Percentiles rank a stretch among this genome's conserved stretches.
Evolutionary conservation across 1,284 basidiomycete genomes (phyloP).

Genomic region (Leccinum angustisporum): DNA sequence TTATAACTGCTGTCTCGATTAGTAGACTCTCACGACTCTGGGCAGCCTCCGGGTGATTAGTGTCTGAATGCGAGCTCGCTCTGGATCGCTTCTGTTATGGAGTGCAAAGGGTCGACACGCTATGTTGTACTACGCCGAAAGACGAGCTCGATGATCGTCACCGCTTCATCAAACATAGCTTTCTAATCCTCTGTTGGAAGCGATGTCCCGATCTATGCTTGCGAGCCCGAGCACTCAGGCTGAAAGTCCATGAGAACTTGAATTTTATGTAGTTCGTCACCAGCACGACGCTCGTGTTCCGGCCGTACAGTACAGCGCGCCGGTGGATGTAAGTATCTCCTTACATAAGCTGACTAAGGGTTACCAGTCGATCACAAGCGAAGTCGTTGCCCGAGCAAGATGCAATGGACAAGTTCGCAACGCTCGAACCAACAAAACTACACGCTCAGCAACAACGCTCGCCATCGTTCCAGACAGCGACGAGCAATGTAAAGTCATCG

Average conservation of each 20-base stretch:
- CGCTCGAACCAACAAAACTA: conserved; percentile 75
- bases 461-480: conserved; percentile 5
- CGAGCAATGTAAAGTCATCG: conserved; percentile 14
- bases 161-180: neutral
- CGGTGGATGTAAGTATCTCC: too few relatives aligned
- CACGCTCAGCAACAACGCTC: conserved; percentile 35
- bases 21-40: too few relatives aligned
- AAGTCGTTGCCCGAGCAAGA: conserved; percentile 10
- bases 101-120: neutral
- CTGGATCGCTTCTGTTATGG: too few relatives aligned
- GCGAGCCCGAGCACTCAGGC: neutral
- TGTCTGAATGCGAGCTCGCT: too few relatives aligned
- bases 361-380: conserved; percentile 1
- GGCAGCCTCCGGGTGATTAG: too few relatives aligned
- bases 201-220: neutral
- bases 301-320: too few relatives aligned
- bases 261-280: neutral
- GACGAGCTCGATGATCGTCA: neutral
- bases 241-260: neutral
- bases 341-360: conserved; percentile 11
- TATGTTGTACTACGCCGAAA: neutral
- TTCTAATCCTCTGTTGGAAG: neutral
- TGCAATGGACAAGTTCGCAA: conserved; percentile 75
- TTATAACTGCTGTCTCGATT: too few relatives aligned
- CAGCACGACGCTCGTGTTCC: too few relatives aligned